Conservation (phyloP, 2,329 filamentous ascomycete species). For the Stagonosporopsis rhizophila region DNA sequence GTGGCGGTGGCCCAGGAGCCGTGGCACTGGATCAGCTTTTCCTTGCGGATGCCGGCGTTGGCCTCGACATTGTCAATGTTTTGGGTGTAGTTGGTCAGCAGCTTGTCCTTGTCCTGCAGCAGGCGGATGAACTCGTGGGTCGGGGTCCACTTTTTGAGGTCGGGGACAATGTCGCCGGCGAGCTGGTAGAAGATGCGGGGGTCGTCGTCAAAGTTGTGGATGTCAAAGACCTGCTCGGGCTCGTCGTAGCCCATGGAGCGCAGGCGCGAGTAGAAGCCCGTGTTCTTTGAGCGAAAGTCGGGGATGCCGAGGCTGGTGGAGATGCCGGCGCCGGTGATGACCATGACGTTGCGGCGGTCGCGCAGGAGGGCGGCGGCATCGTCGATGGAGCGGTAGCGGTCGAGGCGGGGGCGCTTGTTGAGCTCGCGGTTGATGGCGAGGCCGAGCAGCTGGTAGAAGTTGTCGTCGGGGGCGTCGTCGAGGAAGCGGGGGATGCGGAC, state of each 20-base stretch:
- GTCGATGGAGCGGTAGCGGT: slow-evolving; percentile 82
- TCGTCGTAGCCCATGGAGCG: slow-evolving; percentile 78
- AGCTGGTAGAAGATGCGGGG: slow-evolving; percentile 89
- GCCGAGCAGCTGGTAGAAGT: slow-evolving; percentile 76
- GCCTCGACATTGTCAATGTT: slow-evolving; percentile 98
- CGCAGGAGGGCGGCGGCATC: slow-evolving; percentile 82
- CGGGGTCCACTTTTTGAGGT: slow-evolving; percentile 80
- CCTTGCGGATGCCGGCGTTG: slow-evolving; percentile 78
- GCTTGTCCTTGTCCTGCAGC: slow-evolving; percentile 84
- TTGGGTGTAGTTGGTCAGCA: slow-evolving; percentile 97
- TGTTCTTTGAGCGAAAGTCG: slow-evolving; percentile 93
- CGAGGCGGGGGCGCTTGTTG: slow-evolving; percentile 79
- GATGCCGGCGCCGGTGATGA: slow-evolving; percentile 94
- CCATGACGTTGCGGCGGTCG: slow-evolving; percentile 81
- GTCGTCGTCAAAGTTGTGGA: slow-evolving; percentile 82
- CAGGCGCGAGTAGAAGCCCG: slow-evolving; percentile 87
- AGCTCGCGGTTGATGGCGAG: slow-evolving; percentile 82
- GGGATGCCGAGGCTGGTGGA: slow-evolving; percentile 96
- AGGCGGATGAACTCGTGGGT: slow-evolving; percentile 94
- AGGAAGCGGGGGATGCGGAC: slow-evolving; percentile 77
- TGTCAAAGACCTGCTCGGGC: slow-evolving; percentile 95
- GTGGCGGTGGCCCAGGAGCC: slow-evolving; percentile 93
- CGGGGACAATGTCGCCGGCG: slow-evolving; percentile 87
- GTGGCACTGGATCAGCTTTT: slow-evolving; percentile 93
- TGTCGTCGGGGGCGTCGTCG: slow-evolving; percentile 73